These are phyloP conservation scores for Aspergillus carbonarius DNA, from an alignment of 2,329 filamentous ascomycete genomes.

Conservation along the genomic window DNA sequence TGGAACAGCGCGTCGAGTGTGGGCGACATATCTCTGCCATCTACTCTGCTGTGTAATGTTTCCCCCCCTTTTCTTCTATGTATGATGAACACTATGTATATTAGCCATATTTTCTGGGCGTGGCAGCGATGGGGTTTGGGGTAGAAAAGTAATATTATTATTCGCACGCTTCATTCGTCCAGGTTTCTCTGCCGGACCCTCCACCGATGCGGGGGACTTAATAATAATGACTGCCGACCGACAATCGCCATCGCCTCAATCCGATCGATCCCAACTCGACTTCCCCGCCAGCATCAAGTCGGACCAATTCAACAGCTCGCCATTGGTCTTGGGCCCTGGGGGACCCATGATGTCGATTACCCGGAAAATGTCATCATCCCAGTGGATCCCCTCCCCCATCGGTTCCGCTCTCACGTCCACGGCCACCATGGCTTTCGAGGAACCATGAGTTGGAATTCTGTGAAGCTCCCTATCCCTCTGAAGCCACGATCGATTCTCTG, in stretches of 20 bases:
- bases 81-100: conserved; percentile 3
- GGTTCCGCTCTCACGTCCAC: background rate
- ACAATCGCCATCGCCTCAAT: too few relatives aligned
- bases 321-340: background rate
- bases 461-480: background rate
- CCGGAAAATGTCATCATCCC: conserved; percentile 5
- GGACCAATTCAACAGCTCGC: too few relatives aligned
- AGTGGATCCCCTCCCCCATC: conserved; percentile 3
- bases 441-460: background rate
- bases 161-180: too few relatives aligned
- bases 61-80: conserved; percentile 18
- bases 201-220: too few relatives aligned
- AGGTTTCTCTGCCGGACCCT: too few relatives aligned
- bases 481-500: background rate
- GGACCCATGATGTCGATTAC: conserved; percentile 2
- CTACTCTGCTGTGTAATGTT: conserved; percentile 63
- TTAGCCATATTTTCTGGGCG: background rate
- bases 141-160: background rate
- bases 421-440: background rate
- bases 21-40: conserved; percentile 79
- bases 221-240: too few relatives aligned
- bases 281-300: too few relatives aligned
- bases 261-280: too few relatives aligned
- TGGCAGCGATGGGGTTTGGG: background rate
- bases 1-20: conserved; percentile 88